Percentiles rank a stretch among this genome's conserved stretches.
These are phyloP conservation scores for Stagonosporopsis vannaccii DNA, from an alignment of 2,329 filamentous ascomycete genomes.

Conservation along the genomic window DNA sequence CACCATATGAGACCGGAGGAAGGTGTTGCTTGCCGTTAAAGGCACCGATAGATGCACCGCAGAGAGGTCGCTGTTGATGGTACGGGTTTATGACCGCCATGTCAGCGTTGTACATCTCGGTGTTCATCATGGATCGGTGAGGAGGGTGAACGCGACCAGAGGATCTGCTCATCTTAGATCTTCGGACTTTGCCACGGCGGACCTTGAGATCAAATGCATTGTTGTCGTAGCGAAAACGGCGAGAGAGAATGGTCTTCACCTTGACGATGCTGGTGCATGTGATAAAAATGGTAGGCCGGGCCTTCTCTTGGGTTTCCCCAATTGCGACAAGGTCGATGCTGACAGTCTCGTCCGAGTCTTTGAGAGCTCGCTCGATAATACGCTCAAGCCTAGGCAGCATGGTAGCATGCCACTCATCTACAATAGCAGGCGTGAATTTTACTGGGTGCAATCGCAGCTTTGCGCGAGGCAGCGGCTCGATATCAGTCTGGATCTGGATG, in stretches of 20 bases:
- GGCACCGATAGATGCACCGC: conserved; percentile 91
- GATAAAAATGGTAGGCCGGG: conserved; percentile 76
- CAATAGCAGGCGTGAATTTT: conserved; percentile 66
- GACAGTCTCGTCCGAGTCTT: conserved; percentile 76
- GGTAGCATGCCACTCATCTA: conserved; percentile 75
- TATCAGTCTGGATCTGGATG: conserved; percentile 45
- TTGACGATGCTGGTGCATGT: conserved; percentile 78
- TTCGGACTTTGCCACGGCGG: conserved; percentile 71
- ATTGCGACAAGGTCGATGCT: conserved; percentile 80
- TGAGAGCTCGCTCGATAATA: conserved; percentile 73
- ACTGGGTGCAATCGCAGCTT: conserved; percentile 53
- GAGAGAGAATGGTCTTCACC: conserved; percentile 74
- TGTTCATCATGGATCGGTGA: conserved; percentile 52
- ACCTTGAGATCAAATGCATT: conserved; percentile 73
- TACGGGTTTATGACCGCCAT: conserved; percentile 68
- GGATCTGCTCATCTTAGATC: conserved; percentile 61
- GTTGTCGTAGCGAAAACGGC: conserved; percentile 73
- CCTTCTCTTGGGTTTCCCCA: conserved; percentile 70
- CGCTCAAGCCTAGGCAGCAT: conserved; percentile 77
- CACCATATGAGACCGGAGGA: conserved; percentile 89
- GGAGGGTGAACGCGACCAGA: conserved; percentile 41
- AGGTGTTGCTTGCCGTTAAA: conserved; percentile 85
- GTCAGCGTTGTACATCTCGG: conserved; percentile 45
- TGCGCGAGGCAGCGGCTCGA: conserved; percentile 35
- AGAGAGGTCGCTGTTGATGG: conserved; percentile 79